These are phyloP conservation scores for Cicer pinnatifidum DNA, from an alignment of 306 rosid species.

Conservation along the genomic window DNA sequence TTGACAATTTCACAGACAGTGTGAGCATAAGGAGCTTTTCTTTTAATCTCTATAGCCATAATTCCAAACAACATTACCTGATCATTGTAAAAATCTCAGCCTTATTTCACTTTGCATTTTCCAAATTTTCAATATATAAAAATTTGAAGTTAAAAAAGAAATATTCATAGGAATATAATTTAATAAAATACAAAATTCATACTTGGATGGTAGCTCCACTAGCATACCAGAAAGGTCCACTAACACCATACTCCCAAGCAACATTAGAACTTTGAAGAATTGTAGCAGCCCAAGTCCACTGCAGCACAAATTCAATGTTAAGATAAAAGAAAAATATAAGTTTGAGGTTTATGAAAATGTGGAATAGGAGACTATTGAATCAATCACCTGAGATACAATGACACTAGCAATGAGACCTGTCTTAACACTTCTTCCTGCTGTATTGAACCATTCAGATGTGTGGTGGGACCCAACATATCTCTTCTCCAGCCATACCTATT, in stretches of 20 bases:
- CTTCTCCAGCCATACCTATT: slow-evolving; percentile 92
- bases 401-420: slow-evolving; percentile 97
- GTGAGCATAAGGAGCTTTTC: slow-evolving; percentile 95
- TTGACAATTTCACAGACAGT: slow-evolving; percentile 92
- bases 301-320: slow-evolving; percentile 38
- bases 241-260: slow-evolving; percentile 94
- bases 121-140: slow-evolving; percentile 3
- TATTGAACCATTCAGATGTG: slow-evolving; percentile 96
- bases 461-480: slow-evolving; percentile 81
- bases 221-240: slow-evolving; percentile 99
- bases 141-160: slow-evolving; percentile 13
- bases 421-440: slow-evolving; percentile 93
- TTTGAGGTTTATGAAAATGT: not conserved
- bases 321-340: slow-evolving; percentile 3
- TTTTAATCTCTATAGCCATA: slow-evolving; percentile 95
- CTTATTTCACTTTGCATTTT: slow-evolving; percentile 25
- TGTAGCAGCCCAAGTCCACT: slow-evolving; percentile 99
- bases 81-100: slow-evolving; percentile 26
- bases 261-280: slow-evolving; percentile 93
- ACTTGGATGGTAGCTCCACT: slow-evolving; percentile 97
- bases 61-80: slow-evolving; percentile 90
- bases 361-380: slow-evolving; percentile 24
- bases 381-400: slow-evolving; percentile 83
- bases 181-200: slow-evolving; percentile 39
- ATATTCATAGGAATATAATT: not conserved